Evolutionary conservation across 2,329 filamentous ascomycete genomes (phyloP), one percentile per base, ranked within the genome.

Genomic region (Blumeria graminis): DNA sequence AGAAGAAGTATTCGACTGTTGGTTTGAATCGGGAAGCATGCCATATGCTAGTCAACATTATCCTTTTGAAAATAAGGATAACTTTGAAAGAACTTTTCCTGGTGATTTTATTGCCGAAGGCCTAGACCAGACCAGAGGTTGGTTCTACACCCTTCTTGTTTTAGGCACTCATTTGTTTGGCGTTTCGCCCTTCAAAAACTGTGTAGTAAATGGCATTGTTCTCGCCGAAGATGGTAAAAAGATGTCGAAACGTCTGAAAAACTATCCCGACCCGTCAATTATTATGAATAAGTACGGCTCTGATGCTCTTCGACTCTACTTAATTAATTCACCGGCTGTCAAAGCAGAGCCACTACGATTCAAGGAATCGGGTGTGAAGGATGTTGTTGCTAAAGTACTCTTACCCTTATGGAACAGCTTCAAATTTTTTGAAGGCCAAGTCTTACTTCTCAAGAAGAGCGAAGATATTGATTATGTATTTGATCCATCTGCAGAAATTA

Each of bases 1-100:
- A 9, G 82, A 87, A 55, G 88, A 94, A 67, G 86, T 95, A 4
- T 94, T 95, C 63, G 89, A 95, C 70, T 95, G 89, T 67, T 95
- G 89, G 88, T 94, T 94, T 60, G 89, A 95, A 69, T 94, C 88
- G 46, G 89, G 89, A 59, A 89, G 84, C 66, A 95, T 95, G 89
- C 89, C 89, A 1, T 95, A 94, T 66, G 85, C 86, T 45, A 88
- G 83, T 61, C 80, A 84, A 60, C 89, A 95, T 68, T 95, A 93
- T 66, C 89, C 89, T 6, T 95, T 95, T 65, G 84, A 90, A 69
- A 92, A 92, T 65, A 78, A 81, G 62, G 85, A 89, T 9, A 76
- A 81, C 58, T 90, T 94, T 60, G 76, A 88, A 62, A 76, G 81
- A 61, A 81, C 78, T 1, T 94, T 93, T 71, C 89, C 89, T 0